A percentile compares a stretch with the other conserved stretches of the same genome.
phyloP scores from a whole-genome alignment of 2,329 filamentous ascomycete genomes.

The Arthrocladium fulminans region DNA sequence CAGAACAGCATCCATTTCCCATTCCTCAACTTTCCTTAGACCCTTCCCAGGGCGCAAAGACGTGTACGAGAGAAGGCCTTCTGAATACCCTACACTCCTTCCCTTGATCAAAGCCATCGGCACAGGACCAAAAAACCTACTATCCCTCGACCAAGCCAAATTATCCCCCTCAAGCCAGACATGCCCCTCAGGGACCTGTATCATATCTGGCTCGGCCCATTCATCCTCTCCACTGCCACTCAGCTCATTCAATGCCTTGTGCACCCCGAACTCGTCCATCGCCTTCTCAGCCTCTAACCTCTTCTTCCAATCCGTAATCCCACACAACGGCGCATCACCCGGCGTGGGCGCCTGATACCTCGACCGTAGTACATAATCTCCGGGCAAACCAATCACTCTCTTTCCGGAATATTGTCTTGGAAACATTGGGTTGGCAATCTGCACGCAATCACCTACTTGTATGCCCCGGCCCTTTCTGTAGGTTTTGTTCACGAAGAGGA shows the following conservation, averaged over 20 bases:
- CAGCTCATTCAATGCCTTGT: background rate
- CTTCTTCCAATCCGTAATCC: conserved; percentile 17
- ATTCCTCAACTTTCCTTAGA: background rate
- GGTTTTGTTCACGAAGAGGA: conserved; percentile 54
- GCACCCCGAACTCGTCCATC: background rate
- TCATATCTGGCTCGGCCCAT: conserved; percentile 31
- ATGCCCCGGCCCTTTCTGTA: conserved; percentile 60
- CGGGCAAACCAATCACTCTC: conserved; percentile 66
- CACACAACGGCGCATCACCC: conserved; percentile 14
- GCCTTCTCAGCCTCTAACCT: conserved; percentile 11
- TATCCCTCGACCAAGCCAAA: conserved; percentile 72
- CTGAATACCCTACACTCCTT: conserved; percentile 42
- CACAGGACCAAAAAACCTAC: conserved; percentile 73
- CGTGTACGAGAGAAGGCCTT: conserved; percentile 18
- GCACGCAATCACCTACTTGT: conserved; percentile 73
- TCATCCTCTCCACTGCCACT: conserved; percentile 17
- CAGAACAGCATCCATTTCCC: conserved; percentile 6
- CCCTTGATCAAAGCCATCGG: conserved; percentile 76
- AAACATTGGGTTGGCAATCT: conserved; percentile 65
- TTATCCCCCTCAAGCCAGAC: conserved; percentile 91
- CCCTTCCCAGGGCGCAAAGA: conserved; percentile 10
- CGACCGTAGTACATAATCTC: conserved; percentile 44
- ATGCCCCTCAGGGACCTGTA: conserved; percentile 72
- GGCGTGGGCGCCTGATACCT: conserved; percentile 20
- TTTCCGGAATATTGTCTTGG: conserved; percentile 59